Percentiles rank a stretch among this genome's conserved stretches.
Conservation (phyloP, 371 early-diverging fungal genomes). For the Actinomortierella ambigua region DNA sequence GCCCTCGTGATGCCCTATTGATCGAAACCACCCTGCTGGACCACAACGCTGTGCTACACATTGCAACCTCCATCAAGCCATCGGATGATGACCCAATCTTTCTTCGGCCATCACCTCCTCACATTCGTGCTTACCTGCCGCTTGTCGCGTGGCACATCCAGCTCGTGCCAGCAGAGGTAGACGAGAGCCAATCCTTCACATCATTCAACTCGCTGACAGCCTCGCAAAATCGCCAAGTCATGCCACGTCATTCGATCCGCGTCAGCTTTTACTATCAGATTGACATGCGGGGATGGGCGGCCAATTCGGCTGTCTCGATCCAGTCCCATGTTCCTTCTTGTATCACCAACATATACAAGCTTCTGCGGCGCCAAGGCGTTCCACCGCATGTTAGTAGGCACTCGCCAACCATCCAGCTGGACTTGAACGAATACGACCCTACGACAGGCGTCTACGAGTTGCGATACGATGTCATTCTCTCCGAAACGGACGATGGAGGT, state of each 20-base stretch:
- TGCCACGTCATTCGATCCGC: constrained; percentile 46
- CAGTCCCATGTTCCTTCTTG: constrained; percentile 47
- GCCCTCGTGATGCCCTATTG: constrained; percentile 45
- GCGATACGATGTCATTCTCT: constrained; percentile 43
- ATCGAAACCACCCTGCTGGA: constrained; percentile 47
- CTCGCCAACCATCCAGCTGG: constrained; percentile 40
- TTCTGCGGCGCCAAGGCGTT: constrained; percentile 38
- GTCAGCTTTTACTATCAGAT: constrained; percentile 48
- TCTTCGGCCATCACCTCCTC: constrained; percentile 44
- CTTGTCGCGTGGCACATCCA: constrained; percentile 47
- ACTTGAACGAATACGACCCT: constrained; percentile 46
- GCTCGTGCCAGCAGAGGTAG: constrained; percentile 42
- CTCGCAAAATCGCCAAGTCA: constrained; percentile 38
- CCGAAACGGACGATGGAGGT: constrained; percentile 24
- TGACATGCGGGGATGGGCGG: constrained; percentile 47
- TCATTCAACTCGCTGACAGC: constrained; percentile 41
- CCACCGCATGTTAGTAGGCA: constrained; percentile 47
- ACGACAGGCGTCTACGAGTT: constrained; percentile 44
- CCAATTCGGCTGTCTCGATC: constrained; percentile 46
- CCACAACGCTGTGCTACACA: constrained; percentile 47
- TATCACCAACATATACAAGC: constrained; percentile 40
- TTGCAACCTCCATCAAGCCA: constrained; percentile 47
- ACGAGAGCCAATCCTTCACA: constrained; percentile 40
- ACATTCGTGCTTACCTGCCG: constrained; percentile 47
- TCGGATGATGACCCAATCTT: constrained; percentile 47